Evolutionary conservation across 202 grass and related monocot genomes (phyloP).

Genomic region (Schoenoplectus tabernaemontani): DNA sequence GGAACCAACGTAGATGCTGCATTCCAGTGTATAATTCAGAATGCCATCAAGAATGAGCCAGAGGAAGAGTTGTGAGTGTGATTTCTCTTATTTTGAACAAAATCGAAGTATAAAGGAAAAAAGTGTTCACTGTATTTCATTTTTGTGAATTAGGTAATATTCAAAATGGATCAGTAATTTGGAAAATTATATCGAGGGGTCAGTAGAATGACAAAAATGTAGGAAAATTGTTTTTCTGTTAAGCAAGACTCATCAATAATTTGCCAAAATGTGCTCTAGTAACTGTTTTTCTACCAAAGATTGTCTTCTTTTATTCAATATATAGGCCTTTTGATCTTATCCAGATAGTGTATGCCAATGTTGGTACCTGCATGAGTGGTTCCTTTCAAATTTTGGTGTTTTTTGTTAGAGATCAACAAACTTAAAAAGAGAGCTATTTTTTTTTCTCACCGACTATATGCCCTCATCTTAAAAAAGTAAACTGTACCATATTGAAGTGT

Average conservation of each 20-base stretch:
- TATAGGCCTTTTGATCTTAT: neutral
- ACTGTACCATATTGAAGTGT: neutral
- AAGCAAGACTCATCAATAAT: neutral
- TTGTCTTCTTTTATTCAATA: neutral
- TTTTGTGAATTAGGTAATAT: neutral
- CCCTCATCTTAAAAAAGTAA: neutral
- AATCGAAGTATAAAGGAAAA: neutral
- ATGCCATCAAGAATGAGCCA: conserved; percentile 89
- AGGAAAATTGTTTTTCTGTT: neutral
- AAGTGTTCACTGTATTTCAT: neutral
- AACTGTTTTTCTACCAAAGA: neutral
- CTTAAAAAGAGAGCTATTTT: neutral
- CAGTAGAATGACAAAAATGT: neutral
- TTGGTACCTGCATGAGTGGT: neutral
- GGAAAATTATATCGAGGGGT: neutral
- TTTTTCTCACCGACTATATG: neutral
- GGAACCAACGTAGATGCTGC: conserved; percentile 88
- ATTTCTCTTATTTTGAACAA: conserved; percentile 10
- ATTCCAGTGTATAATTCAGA: conserved; percentile 84
- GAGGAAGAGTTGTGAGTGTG: conserved; percentile 86
- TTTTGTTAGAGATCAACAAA: neutral
- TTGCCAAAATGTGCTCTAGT: neutral
- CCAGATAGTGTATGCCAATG: neutral
- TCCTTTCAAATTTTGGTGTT: neutral
- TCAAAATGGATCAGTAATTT: neutral